Base-by-base conservation (phyloP, 352 stramenopile species). In the Bremia lactucae region DNA sequence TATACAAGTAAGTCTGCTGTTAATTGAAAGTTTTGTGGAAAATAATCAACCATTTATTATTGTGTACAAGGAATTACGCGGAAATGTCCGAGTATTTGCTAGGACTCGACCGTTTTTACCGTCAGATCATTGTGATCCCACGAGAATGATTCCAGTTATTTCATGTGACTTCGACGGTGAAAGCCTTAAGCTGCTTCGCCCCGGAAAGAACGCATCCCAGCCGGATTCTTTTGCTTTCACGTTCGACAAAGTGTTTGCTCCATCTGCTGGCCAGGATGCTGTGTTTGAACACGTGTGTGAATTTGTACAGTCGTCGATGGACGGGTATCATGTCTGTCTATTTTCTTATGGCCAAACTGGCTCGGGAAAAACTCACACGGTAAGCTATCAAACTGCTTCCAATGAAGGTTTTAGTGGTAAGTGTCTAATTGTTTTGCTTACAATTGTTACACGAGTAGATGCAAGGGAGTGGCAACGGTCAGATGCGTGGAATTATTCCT, bases 1-100 rank as follows among this genome's bases (percentile, higher is more conserved):
- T 29, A 97, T 99, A 22, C 74, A 90, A 65, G 74, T 87, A 72
- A 24, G 55, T 15, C 3, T 8, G 10, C 4, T 45, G 26, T 28
- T 42, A 13, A 9, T 42, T 35, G 9, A 14, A 15, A 7, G 38
- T 7, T n/a, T n/a, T n/a, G n/a, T n/a, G n/a, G n/a, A n/a, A n/a
- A n/a, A n/a, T n/a, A n/a, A n/a, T n/a, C n/a, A 33, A 6, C 15
- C 7, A 15, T 5, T 13, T 1, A 15, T 33, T 33, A 3, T 9
- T 39, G 22, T 38, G 14, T 42, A 33, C 8, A 75, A 98, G 81
- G 96, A 99, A 58, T 68, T 99, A 16, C 83, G 96, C 36, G 97
- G 96, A 42, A 99, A 99, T 51, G 95, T 99, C 39, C 81, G 97
- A 39, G 96, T 99, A 2, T 98, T 96, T 65, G 93, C 87, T 1